Percentiles rank a stretch among this genome's conserved stretches.
Conservation (phyloP, 495 filamentous ascomycete genomes). For the Penicillium steckii region DNA sequence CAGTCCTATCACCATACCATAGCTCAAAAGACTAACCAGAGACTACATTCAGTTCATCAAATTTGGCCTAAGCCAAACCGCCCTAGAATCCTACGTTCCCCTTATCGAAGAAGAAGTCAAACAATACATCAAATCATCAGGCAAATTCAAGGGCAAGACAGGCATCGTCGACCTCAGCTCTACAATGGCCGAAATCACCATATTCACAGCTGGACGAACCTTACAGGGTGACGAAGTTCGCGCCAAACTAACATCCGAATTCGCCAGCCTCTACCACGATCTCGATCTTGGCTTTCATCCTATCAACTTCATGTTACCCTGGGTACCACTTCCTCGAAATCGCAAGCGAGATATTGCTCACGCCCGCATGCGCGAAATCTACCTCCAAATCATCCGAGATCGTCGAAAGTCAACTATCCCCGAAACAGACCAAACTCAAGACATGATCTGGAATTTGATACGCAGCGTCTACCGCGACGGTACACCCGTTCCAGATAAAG, state of each 20-base stretch:
- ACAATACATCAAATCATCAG: constrained; percentile 62
- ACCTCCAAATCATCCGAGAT: constrained; percentile 71
- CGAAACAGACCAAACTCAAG: constrained; percentile 37
- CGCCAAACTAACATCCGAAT: constrained; percentile 60
- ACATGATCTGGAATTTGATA: constrained; percentile 88
- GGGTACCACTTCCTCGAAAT: constrained; percentile 84
- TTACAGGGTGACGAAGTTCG: constrained; percentile 82
- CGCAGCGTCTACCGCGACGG: constrained; percentile 74
- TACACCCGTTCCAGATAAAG: constrained; percentile 66
- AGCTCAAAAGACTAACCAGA: background rate
- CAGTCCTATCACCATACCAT: background rate
- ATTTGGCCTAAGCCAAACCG: constrained; percentile 73
- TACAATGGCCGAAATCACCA: constrained; percentile 80
- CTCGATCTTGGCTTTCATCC: constrained; percentile 82
- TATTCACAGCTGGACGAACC: constrained; percentile 77
- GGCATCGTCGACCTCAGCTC: constrained; percentile 64
- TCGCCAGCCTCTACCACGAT: constrained; percentile 77
- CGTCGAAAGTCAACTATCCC: constrained; percentile 49
- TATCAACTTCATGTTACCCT: constrained; percentile 83
- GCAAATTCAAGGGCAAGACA: constrained; percentile 64
- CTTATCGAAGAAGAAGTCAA: constrained; percentile 75
- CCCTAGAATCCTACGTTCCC: constrained; percentile 74
- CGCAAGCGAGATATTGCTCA: constrained; percentile 76
- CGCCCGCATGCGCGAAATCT: constrained; percentile 69
- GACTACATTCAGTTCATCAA: constrained; percentile 71